Conservation (phyloP, 2,329 filamentous ascomycete species). For the Epichloe elymi region DNA sequence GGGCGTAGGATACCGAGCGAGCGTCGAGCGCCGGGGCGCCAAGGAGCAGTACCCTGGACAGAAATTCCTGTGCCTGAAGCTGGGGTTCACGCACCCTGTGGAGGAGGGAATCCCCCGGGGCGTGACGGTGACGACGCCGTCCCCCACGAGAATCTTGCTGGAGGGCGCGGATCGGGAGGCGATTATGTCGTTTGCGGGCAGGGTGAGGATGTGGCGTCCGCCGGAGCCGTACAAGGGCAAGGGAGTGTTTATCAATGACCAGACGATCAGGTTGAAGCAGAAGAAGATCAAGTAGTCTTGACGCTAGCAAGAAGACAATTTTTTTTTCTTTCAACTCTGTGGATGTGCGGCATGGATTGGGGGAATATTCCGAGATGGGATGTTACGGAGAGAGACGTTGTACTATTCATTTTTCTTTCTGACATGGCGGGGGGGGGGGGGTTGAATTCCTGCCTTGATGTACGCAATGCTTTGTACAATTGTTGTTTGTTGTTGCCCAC, state of each 20-base stretch:
- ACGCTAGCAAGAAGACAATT: too few relatives aligned
- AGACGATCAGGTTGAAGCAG: conserved; percentile 95
- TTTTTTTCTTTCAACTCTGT: too few relatives aligned
- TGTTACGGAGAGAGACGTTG: background rate
- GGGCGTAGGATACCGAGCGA: conserved; percentile 89
- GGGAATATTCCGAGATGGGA: too few relatives aligned
- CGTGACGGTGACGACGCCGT: conserved; percentile 74
- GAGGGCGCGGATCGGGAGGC: conserved; percentile 79
- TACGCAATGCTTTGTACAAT: too few relatives aligned
- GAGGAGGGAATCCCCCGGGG: conserved; percentile 75
- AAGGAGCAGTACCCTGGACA: conserved; percentile 71
- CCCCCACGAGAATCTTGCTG: conserved; percentile 81
- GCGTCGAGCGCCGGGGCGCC: conserved; percentile 61
- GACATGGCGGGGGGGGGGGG: too few relatives aligned
- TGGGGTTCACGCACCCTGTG: conserved; percentile 92
- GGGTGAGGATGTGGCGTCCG: conserved; percentile 74
- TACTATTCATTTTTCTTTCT: too few relatives aligned
- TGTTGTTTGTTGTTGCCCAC: too few relatives aligned
- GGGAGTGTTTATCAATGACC: conserved; percentile 94
- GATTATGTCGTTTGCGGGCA: conserved; percentile 82
- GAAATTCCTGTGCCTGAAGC: conserved; percentile 83
- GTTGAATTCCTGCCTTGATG: too few relatives aligned
- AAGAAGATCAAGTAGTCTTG: conserved; percentile 78
- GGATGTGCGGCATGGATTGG: background rate
- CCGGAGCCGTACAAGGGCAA: conserved; percentile 99